Conservation (phyloP, 257 asterid genomes). For the Leonotis leonurus region DNA sequence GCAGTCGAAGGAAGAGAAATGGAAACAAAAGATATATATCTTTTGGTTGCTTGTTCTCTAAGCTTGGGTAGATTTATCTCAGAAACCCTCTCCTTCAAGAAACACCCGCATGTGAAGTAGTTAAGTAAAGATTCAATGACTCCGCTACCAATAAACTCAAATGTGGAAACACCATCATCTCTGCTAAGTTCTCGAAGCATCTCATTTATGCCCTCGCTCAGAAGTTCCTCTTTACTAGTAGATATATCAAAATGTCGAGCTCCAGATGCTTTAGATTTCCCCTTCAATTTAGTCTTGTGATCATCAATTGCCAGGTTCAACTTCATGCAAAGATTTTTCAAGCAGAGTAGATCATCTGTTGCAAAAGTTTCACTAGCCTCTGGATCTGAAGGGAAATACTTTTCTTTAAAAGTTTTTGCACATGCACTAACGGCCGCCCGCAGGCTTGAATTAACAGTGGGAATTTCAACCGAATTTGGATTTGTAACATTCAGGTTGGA, state of each 20-base stretch:
- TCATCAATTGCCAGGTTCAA: slow-evolving; percentile 56
- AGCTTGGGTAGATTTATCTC: slow-evolving; percentile 65
- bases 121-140: slow-evolving; percentile 75
- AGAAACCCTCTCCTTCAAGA: slow-evolving; percentile 66
- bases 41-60: slow-evolving; percentile 76
- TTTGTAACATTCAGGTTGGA: slow-evolving; percentile 39
- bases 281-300: slow-evolving; percentile 61
- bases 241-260: slow-evolving; percentile 45
- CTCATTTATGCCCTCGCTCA: slow-evolving; percentile 66
- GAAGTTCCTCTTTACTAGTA: slow-evolving; percentile 52
- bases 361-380: slow-evolving; percentile 59
- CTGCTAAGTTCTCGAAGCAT: slow-evolving; percentile 78
- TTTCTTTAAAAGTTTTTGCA: slow-evolving; percentile 86
- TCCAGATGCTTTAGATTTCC: slow-evolving; percentile 71
- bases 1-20: slow-evolving; percentile 61
- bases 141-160: slow-evolving; percentile 96
- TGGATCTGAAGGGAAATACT: slow-evolving; percentile 67
- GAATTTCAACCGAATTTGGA: slow-evolving; percentile 47
- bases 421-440: slow-evolving; percentile 70
- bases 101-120: slow-evolving; percentile 82
- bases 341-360: slow-evolving; percentile 75
- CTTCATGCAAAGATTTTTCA: slow-evolving; percentile 80
- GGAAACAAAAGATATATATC: slow-evolving; percentile 74
- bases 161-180: slow-evolving; percentile 94
- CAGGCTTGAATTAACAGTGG: slow-evolving; percentile 50